Evolutionary conservation across 352 stramenopile genomes (phyloP).

Genomic region (Phytophthora parvispora): DNA sequence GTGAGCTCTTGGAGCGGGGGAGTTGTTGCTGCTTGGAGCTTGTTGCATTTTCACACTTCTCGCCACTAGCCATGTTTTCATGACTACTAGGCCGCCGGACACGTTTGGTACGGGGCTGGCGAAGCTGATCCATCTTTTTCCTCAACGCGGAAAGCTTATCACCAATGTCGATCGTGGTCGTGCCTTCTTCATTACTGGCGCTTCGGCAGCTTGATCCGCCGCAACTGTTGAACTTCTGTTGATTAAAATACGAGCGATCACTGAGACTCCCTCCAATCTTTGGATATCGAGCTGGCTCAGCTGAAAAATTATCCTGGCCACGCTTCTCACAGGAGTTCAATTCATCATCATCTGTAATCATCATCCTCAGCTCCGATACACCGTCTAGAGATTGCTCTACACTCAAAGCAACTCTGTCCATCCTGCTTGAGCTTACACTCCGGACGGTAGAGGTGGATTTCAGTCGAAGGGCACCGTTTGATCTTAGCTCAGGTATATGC

Average conservation of each 20-base stretch:
- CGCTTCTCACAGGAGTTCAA: background rate
- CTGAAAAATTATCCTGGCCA: background rate
- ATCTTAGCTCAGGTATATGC: slow-evolving; percentile 43
- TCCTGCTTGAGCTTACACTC: slow-evolving; percentile 2
- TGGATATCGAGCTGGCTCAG: background rate
- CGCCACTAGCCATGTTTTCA: slow-evolving; percentile 4
- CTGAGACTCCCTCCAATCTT: slow-evolving; percentile 40
- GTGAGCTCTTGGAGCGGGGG: slow-evolving; percentile 23
- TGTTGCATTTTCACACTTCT: background rate
- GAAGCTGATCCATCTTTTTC: slow-evolving; percentile 62
- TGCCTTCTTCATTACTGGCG: slow-evolving; percentile 4
- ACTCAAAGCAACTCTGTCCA: slow-evolving; percentile 7
- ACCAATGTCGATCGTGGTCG: slow-evolving; percentile 40
- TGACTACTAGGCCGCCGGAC: slow-evolving; percentile 16
- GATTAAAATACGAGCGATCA: slow-evolving; percentile 55
- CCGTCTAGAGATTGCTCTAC: slow-evolving; percentile 50
- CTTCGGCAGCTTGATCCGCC: slow-evolving; percentile 1
- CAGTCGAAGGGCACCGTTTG: slow-evolving; percentile 43
- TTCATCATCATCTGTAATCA: slow-evolving; percentile 25
- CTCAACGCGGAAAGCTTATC: slow-evolving; percentile 72
- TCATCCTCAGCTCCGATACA: slow-evolving; percentile 51
- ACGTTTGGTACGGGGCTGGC: slow-evolving; percentile 55
- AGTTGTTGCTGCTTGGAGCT: background rate
- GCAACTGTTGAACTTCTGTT: background rate
- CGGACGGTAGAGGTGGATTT: background rate